phyloP scores from a whole-genome alignment of 164 flowering plant species.

The Kingdonia uniflora region DNA sequence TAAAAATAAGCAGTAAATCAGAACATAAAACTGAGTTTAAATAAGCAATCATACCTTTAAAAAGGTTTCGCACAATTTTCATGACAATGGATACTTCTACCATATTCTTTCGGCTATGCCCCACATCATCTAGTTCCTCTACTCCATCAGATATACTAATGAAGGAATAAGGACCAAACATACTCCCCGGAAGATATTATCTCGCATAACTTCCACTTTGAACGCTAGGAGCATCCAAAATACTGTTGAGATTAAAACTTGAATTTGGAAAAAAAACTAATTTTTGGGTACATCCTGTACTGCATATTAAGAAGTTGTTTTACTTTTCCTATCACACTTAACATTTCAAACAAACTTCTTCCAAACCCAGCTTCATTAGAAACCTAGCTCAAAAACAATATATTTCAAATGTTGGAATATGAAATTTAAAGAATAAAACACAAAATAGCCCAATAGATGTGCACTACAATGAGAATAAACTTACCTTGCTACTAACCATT shows the following conservation, averaged over 20 bases:
- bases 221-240: constrained; percentile 31
- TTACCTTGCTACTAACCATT: constrained; percentile 41
- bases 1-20: too few relatives aligned
- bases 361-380: constrained; percentile 35
- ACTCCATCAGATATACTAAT: constrained; percentile 21
- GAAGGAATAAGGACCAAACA: constrained; percentile 48
- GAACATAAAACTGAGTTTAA: too few relatives aligned
- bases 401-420: too few relatives aligned
- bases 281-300: constrained; percentile 50
- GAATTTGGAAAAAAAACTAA: constrained; percentile 43
- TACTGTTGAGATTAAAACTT: constrained; percentile 22
- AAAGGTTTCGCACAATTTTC: constrained; percentile 23
- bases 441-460: too few relatives aligned
- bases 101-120: constrained; percentile 24
- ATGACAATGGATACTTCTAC: constrained; percentile 31
- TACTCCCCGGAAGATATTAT: constrained; percentile 20
- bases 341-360: constrained; percentile 44
- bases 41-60: constrained; percentile 26
- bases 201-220: constrained; percentile 11
- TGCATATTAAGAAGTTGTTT: constrained; percentile 41
- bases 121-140: constrained; percentile 16
- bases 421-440: too few relatives aligned
- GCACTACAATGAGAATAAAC: not conserved
- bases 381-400: constrained; percentile 11
- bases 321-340: constrained; percentile 17